These are phyloP conservation scores for Ampelocalamus luodianensis DNA, from an alignment of 176 grass and related monocot species.

Conservation along the genomic window DNA sequence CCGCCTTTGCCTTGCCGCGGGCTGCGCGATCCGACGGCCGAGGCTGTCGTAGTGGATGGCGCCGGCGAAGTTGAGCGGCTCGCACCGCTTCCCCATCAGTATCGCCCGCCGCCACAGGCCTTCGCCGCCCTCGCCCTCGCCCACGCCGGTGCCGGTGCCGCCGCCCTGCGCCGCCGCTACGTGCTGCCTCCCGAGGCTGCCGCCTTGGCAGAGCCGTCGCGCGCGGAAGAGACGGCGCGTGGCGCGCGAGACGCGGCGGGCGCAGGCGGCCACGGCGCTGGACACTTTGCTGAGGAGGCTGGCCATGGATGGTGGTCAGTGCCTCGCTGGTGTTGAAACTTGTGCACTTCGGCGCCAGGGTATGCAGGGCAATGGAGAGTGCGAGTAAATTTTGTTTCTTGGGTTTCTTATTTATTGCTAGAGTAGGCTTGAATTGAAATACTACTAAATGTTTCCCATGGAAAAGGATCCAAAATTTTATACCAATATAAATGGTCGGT, in stretches of 20 bases:
- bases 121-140: not conserved
- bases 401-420: not conserved
- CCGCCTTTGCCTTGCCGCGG: not conserved
- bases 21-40: slow-evolving; percentile 35
- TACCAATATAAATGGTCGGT: no score
- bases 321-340: not conserved
- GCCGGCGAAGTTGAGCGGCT: slow-evolving; percentile 58
- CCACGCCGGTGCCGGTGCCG: not conserved
- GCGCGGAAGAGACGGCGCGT: slow-evolving; percentile 45
- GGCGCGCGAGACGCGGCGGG: slow-evolving; percentile 36
- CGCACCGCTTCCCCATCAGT: slow-evolving; percentile 61
- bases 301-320: slow-evolving; percentile 12
- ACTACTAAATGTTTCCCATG: not conserved
- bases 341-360: not conserved
- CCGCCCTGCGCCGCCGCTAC: not conserved
- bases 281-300: slow-evolving; percentile 44
- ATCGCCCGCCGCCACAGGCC: slow-evolving; percentile 65
- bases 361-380: not conserved
- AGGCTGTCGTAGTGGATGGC: slow-evolving; percentile 58
- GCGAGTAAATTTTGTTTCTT: not conserved
- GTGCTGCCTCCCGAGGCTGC: not conserved
- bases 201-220: slow-evolving; percentile 7
- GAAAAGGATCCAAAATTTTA: not conserved
- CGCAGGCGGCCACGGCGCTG: slow-evolving; percentile 30
- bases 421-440: no score